A percentile compares a stretch with the other conserved stretches of the same genome.
Conservation (phyloP, 352 stramenopile species). For the Lagenidium giganteum region DNA sequence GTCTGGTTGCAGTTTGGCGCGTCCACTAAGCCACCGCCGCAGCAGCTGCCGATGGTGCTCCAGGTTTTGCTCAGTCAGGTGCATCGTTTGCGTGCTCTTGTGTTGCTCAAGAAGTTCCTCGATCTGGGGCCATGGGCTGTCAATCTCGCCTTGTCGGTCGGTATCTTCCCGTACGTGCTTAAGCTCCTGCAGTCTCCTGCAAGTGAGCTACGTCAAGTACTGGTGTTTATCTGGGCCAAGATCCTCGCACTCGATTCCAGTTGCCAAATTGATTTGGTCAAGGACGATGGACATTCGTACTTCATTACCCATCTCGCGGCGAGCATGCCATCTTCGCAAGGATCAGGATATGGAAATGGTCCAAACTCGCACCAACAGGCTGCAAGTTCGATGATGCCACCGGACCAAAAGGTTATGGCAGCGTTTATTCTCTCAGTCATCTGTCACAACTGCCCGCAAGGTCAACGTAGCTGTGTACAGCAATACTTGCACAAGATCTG, state of each 20-base stretch:
- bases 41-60: constrained; percentile 98
- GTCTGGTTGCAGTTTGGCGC: constrained; percentile 97
- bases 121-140: constrained; percentile 91
- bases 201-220: constrained; percentile 93
- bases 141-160: constrained; percentile 91
- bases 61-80: constrained; percentile 96
- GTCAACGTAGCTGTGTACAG: constrained; percentile 91
- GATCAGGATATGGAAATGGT: not conserved
- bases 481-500: constrained; percentile 85
- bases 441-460: constrained; percentile 88
- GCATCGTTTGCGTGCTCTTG: constrained; percentile 94
- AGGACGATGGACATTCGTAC: constrained; percentile 93
- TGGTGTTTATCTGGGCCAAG: constrained; percentile 92
- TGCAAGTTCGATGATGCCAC: constrained; percentile 41
- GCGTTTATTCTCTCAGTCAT: constrained; percentile 96
- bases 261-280: constrained; percentile 95
- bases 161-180: constrained; percentile 98
- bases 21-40: constrained; percentile 85
- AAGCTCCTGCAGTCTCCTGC: constrained; percentile 96
- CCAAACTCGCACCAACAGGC: too few species aligned
- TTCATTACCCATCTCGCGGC: constrained; percentile 93
- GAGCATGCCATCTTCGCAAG: constrained; percentile 23
- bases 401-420: constrained; percentile 93
- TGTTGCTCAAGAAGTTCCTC: constrained; percentile 95
- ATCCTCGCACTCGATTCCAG: constrained; percentile 96